Evolutionary conservation across 2,329 filamentous ascomycete species (phyloP), one percentile per base, ranked within the genome.

Genomic region (Dichotomopilus funicola): DNA sequence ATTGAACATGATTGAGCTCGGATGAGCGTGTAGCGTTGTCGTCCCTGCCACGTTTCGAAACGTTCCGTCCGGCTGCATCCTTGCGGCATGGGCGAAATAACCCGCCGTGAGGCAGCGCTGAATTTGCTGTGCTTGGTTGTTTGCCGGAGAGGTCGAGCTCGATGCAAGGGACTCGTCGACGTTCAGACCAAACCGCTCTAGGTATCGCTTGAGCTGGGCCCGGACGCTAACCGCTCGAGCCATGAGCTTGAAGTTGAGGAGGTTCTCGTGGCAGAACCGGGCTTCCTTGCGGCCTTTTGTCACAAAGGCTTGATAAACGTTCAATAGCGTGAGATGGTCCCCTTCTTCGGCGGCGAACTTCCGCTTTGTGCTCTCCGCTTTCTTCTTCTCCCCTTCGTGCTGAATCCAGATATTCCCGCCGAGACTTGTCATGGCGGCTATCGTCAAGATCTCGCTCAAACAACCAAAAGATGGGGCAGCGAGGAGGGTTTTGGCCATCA

Each of bases 1-100:
- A 70, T 96, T 95, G 76, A 97, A 97, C 84, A 97, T 90, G 63
- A 97, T 73, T 41, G 88, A 95, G 66, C 84, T 95, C 0, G 94
- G 94, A 71, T 99, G 94, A 27, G 91, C 90, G 74, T 95, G 82
- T 52, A 97, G 75, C 4, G 84, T 81, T 50, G 86, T 87, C 41
- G 83, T 84, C 35, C 90, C 90, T 58, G 86, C 85, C n/a, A 96
- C 85, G 50, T 89, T 92, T 63, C 82, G 83, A 69, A 96, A 96
- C 4, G 83, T 91, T 11, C 94, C 94, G 74, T 97, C 92, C 0
- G 89, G 80, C 70, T 95, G 89, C 91, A 97, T 96, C 67, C 86
- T 85, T 45, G 94, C 94, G 4, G 90, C 91, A 69, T 97, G 90
- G 0, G 91, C 87, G 72, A 97, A 99, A 72, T 90, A 97, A 0